phyloP scores from a whole-genome alignment of 352 stramenopile genomes.

The Globisporangium spinosum region DNA sequence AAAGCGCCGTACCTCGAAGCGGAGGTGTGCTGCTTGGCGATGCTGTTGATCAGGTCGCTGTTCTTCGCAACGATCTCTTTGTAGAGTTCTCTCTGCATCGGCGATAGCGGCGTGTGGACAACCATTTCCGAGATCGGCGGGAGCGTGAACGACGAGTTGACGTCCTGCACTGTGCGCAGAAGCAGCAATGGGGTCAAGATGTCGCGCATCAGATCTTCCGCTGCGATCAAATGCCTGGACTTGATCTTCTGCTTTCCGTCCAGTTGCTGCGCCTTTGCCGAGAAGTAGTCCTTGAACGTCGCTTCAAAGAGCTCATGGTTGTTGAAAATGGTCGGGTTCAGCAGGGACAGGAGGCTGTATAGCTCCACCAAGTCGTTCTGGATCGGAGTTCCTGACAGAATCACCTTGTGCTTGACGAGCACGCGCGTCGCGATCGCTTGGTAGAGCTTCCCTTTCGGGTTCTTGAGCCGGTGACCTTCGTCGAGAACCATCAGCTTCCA shows the following conservation, averaged over 20 bases:
- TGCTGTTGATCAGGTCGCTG: conserved; percentile 45
- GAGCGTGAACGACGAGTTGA: conserved; percentile 63
- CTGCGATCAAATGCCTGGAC: conserved; percentile 22
- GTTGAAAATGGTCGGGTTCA: conserved; percentile 86
- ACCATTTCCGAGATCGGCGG: conserved; percentile 74
- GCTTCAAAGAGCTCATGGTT: conserved; percentile 47
- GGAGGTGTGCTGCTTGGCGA: conserved; percentile 22
- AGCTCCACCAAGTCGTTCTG: conserved; percentile 87
- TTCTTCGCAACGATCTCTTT: conserved; percentile 75
- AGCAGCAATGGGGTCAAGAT: conserved; percentile 59
- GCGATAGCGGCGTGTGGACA: conserved; percentile 67
- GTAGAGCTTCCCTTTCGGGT: conserved; percentile 56
- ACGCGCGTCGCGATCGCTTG: conserved; percentile 40
- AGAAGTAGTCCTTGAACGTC: conserved; percentile 61
- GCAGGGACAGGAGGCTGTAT: conserved; percentile 66
- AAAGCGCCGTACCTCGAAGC: background rate
- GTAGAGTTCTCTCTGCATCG: conserved; percentile 82
- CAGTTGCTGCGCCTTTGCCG: conserved; percentile 55
- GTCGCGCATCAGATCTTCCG: conserved; percentile 52
- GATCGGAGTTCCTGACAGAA: conserved; percentile 85
- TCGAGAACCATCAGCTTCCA: conserved; percentile 80
- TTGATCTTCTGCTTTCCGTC: conserved; percentile 20
- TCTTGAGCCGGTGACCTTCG: conserved; percentile 90
- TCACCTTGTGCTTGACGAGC: conserved; percentile 39
- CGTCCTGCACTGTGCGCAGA: conserved; percentile 63